Conservation (phyloP, 2,329 filamentous ascomycete species). For the Paraconiothyrium brasiliense region DNA sequence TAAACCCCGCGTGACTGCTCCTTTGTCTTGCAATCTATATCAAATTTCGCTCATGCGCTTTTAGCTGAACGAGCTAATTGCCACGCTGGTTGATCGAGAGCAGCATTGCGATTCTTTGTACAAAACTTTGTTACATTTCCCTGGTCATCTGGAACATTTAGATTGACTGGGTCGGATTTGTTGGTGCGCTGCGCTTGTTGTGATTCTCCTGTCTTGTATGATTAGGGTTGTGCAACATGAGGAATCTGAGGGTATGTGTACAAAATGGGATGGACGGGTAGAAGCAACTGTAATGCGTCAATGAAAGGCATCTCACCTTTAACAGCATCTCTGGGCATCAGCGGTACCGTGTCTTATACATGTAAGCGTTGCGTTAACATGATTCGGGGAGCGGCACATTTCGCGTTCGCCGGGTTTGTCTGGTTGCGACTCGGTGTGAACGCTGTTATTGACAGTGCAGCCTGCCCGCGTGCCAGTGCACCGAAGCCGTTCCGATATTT, state of each 20-base stretch:
- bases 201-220: slow-evolving; percentile 3
- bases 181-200: background rate
- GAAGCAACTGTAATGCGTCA: background rate
- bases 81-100: background rate
- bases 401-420: too few species aligned
- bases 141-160: background rate
- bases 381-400: too few species aligned
- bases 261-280: background rate
- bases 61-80: background rate
- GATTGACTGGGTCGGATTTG: background rate
- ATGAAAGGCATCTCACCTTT: slow-evolving; percentile 13
- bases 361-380: too few species aligned
- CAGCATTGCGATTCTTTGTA: background rate
- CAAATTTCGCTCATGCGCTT: background rate
- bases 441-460: too few species aligned
- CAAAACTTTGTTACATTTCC: slow-evolving; percentile 1
- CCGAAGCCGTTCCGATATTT: too few species aligned
- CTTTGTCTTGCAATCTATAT: background rate
- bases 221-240: background rate
- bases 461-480: too few species aligned
- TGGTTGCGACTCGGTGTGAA: too few species aligned
- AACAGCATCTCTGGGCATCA: background rate
- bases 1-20: slow-evolving; percentile 26
- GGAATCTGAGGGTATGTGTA: background rate
- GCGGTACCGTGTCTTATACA: too few species aligned